Percentiles rank a stretch among this genome's conserved stretches.
Evolutionary conservation across 164 flowering plant genomes (phyloP).

Genomic region (Houttuynia cordata): DNA sequence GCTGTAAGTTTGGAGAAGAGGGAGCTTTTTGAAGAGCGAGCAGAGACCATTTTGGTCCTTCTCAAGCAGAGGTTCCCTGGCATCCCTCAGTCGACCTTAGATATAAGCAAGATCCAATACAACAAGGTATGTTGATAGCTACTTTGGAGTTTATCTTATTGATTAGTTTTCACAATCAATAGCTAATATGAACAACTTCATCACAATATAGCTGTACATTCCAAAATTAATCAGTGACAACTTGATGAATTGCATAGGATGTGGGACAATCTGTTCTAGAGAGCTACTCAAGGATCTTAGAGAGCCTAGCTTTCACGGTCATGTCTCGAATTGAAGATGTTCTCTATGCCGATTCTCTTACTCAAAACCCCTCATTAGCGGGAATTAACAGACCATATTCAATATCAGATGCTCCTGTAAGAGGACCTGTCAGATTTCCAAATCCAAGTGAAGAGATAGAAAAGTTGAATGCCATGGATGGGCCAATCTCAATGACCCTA

Average conservation of each 20-base stretch:
- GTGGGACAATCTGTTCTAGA: conserved; percentile 75
- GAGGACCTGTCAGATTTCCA: conserved; percentile 8
- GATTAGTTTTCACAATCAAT: too few relatives aligned
- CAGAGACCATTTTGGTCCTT: conserved; percentile 64
- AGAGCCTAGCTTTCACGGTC: conserved; percentile 66
- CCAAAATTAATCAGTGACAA: neutral
- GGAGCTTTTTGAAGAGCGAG: conserved; percentile 85
- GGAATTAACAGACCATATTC: conserved; percentile 7
- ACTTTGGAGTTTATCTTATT: neutral
- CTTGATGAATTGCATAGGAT: conserved; percentile 38
- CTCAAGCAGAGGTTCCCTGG: conserved; percentile 83
- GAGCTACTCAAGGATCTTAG: conserved; percentile 85
- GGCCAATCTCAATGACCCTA: conserved; percentile 58
- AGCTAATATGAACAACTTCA: too few relatives aligned
- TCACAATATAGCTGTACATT: neutral
- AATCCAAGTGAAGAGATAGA: conserved; percentile 25
- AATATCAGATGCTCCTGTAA: conserved; percentile 6
- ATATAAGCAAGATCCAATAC: conserved; percentile 70
- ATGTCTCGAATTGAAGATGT: conserved; percentile 73
- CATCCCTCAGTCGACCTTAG: conserved; percentile 71
- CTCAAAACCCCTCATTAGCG: conserved; percentile 22
- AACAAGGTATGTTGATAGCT: conserved; percentile 32
- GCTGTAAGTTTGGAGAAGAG: conserved; percentile 79
- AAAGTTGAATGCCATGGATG: conserved; percentile 19
- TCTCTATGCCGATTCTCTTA: conserved; percentile 39